Evolutionary conservation across 2,329 filamentous ascomycete genomes (phyloP).

Genomic region (Mycosphaerella arachidis): DNA sequence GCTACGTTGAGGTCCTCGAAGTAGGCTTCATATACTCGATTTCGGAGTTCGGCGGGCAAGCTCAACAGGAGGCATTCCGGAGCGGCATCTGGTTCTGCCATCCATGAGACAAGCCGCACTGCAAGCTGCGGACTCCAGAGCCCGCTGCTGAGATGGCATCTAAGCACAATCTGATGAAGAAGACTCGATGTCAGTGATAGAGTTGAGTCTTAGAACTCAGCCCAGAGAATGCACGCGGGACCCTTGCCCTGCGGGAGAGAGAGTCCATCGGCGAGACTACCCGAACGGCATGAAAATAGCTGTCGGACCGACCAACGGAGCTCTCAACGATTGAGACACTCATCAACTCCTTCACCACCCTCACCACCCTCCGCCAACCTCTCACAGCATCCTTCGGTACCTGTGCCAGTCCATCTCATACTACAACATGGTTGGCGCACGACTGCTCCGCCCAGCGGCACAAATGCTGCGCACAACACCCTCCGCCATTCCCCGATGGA

Average conservation of each 20-base stretch:
- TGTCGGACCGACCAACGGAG: background rate
- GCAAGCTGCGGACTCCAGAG: background rate
- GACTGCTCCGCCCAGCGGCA: conserved; percentile 61
- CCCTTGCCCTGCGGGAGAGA: background rate
- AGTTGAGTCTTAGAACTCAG: conserved; percentile 4
- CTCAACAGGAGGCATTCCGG: background rate
- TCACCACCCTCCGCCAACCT: too few species aligned
- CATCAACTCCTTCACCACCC: conserved; percentile 2
- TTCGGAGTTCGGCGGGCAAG: conserved; percentile 4
- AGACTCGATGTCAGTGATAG: background rate
- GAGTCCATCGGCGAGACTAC: background rate
- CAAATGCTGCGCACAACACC: conserved; percentile 57
- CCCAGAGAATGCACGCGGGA: background rate
- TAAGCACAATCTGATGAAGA: background rate
- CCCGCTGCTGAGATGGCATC: background rate
- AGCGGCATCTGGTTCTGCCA: background rate
- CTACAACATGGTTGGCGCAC: conserved; percentile 52
- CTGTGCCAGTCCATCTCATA: background rate
- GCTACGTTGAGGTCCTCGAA: background rate
- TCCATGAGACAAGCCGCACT: background rate
- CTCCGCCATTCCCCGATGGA: conserved; percentile 49
- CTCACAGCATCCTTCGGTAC: background rate
- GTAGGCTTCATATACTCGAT: background rate
- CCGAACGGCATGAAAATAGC: background rate
- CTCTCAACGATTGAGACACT: conserved; percentile 2